These are phyloP conservation scores for Iberis amara DNA, from an alignment of 441 rosid species.

Conservation along the genomic window DNA sequence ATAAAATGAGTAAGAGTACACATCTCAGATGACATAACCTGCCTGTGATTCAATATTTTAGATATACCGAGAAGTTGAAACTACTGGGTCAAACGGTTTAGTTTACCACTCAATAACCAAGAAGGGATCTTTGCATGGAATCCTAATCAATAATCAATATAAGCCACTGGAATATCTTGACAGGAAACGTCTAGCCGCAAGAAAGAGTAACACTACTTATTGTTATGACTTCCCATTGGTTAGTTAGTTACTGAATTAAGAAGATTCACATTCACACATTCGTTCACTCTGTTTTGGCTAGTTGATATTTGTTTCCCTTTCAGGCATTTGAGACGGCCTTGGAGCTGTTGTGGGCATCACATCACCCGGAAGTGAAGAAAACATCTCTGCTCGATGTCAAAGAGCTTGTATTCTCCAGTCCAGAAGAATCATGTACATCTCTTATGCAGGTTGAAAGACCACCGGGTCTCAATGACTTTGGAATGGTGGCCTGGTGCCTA, in stretches of 20 bases:
- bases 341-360: slow-evolving; percentile 73
- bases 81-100: slow-evolving; percentile 46
- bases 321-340: slow-evolving; percentile 94
- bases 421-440: slow-evolving; percentile 60
- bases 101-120: slow-evolving; percentile 64
- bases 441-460: slow-evolving; percentile 51
- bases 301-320: slow-evolving; percentile 27
- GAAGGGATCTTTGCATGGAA: slow-evolving; percentile 62
- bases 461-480: slow-evolving; percentile 81
- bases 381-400: slow-evolving; percentile 52
- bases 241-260: slow-evolving; percentile 40
- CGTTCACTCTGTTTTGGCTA: background rate
- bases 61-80: slow-evolving; percentile 90
- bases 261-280: slow-evolving; percentile 1
- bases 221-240: slow-evolving; percentile 93
- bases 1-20: slow-evolving; percentile 17
- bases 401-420: slow-evolving; percentile 78
- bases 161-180: slow-evolving; percentile 76
- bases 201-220: slow-evolving; percentile 83
- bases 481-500: slow-evolving; percentile 98
- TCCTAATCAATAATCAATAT: slow-evolving; percentile 57
- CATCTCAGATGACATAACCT: slow-evolving; percentile 11
- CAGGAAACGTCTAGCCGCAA: slow-evolving; percentile 77
- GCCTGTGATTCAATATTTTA: slow-evolving; percentile 37
- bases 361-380: slow-evolving; percentile 43